Evolutionary conservation across 306 rosid genomes (phyloP).

Genomic region (Citrullus mucosospermus): DNA sequence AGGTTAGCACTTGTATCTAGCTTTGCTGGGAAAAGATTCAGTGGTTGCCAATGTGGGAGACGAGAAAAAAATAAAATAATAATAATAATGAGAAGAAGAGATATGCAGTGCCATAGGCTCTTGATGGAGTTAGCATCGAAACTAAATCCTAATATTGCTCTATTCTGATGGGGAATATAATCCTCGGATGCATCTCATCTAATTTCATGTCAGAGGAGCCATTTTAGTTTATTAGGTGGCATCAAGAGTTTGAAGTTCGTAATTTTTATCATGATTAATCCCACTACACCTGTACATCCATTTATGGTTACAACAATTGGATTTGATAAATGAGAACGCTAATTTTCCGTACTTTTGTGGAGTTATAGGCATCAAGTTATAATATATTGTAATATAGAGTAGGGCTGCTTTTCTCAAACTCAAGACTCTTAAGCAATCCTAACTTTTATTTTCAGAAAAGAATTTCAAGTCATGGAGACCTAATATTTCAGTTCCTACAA

Average conservation of each 20-base stretch:
- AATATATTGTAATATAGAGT: neutral
- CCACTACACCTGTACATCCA: neutral
- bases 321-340: neutral
- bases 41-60: neutral
- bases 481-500: constrained; percentile 21
- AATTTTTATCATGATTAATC: neutral
- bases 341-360: neutral
- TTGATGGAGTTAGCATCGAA: neutral
- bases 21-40: constrained; percentile 5
- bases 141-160: neutral
- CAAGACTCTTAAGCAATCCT: neutral
- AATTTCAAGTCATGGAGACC: constrained; percentile 55
- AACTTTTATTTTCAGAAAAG: constrained; percentile 32
- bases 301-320: neutral
- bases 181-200: neutral
- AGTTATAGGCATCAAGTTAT: neutral
- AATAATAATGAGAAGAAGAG: neutral
- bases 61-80: neutral
- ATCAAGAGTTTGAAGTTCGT: neutral
- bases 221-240: neutral
- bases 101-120: neutral
- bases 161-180: neutral
- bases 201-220: neutral
- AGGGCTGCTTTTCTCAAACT: neutral
- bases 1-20: constrained; percentile 27